Conservation (phyloP, 2,329 filamentous ascomycete species). For the Arthrobotrys entomopaga region DNA sequence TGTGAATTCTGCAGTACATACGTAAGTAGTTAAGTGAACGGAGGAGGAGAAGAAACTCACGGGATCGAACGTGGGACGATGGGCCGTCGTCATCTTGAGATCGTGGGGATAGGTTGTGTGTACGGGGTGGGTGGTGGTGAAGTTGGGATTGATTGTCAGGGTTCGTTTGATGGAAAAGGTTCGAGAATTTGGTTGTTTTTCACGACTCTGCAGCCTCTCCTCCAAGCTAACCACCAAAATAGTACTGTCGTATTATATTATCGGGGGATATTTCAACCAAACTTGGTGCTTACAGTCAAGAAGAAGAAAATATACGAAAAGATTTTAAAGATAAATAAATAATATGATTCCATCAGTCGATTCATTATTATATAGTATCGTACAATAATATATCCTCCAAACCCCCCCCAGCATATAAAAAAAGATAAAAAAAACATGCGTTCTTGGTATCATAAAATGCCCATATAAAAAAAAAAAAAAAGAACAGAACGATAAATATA, state of each 20-base stretch:
- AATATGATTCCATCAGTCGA: no score
- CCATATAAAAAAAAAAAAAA: background rate
- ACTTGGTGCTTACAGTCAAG: no score
- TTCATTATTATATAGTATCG: no score
- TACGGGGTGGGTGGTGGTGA: slow-evolving; percentile 6
- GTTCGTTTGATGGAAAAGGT: background rate
- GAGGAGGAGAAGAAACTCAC: slow-evolving; percentile 65
- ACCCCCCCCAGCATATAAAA: background rate
- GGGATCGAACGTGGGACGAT: slow-evolving; percentile 95
- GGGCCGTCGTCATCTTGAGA: slow-evolving; percentile 67
- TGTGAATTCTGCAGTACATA: background rate
- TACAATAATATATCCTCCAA: no score
- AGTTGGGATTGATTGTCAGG: background rate
- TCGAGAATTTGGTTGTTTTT: slow-evolving; percentile 1
- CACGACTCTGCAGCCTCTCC: slow-evolving; percentile 30
- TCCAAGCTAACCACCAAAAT: no score
- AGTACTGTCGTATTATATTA: no score
- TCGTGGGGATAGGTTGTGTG: slow-evolving; percentile 9
- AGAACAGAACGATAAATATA: background rate
- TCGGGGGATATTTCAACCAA: no score
- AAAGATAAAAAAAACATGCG: background rate
- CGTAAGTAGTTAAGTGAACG: background rate
- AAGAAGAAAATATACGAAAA: no score
- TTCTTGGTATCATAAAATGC: slow-evolving; percentile 15
- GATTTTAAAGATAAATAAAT: no score